Percentiles rank a stretch among this genome's conserved stretches.
Conservation (phyloP, 768 basidiomycete species). For the Thelephora ganbajun region DNA sequence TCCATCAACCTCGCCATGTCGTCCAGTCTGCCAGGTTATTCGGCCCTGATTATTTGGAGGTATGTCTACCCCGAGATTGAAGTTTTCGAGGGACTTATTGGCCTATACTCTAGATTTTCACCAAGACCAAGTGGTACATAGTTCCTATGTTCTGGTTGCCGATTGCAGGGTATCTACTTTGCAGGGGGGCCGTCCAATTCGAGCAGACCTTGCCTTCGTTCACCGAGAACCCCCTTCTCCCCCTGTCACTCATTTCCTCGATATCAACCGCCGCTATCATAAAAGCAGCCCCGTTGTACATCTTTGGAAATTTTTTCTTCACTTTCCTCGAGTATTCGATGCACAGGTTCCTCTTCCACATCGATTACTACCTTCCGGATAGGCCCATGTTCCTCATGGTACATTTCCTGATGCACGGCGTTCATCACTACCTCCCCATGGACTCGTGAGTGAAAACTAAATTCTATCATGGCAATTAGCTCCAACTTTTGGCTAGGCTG, state of each 20-base stretch:
- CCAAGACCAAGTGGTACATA: constrained; percentile 86
- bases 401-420: constrained; percentile 89
- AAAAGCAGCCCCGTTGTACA: constrained; percentile 55
- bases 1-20: constrained; percentile 91
- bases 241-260: constrained; percentile 40
- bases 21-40: constrained; percentile 78
- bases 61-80: constrained; percentile 14
- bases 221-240: constrained; percentile 38
- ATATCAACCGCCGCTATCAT: constrained; percentile 24
- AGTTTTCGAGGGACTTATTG: not conserved
- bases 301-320: constrained; percentile 83
- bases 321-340: constrained; percentile 85
- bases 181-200: constrained; percentile 77
- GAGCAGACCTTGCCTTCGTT: constrained; percentile 45
- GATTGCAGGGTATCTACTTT: constrained; percentile 65
- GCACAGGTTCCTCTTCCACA: constrained; percentile 95
- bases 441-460: constrained; percentile 43
- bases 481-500: constrained; percentile 30
- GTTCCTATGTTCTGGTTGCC: constrained; percentile 89
- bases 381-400: constrained; percentile 61
- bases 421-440: constrained; percentile 98
- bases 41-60: constrained; percentile 71
- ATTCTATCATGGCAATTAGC: not conserved
- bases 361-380: constrained; percentile 83
- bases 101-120: constrained; percentile 39